Base-by-base conservation (phyloP, 1,284 basidiomycete genomes). In the Amylostereum chailletii region DNA sequence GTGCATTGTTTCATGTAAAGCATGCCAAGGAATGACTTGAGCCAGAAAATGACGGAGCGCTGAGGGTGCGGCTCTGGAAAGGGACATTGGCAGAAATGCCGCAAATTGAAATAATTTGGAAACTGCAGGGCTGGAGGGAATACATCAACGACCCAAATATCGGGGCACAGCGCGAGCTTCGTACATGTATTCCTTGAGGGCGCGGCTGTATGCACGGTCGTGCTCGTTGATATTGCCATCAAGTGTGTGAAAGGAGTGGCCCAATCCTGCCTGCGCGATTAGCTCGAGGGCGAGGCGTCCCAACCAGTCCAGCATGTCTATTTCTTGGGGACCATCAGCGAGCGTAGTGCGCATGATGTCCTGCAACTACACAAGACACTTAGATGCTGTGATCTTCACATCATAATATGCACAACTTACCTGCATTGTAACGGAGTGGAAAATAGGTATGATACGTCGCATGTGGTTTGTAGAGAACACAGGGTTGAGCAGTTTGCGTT, bases 401-500 rank as follows among this genome's bases (percentile, higher is more conserved):
- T 5, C 29, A n/a, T 27, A 27, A 5, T 5, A 19, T 19, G 5
- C 11, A 37, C 4, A 34, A 33, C 4, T 32, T 34, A 72, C 71
- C 62, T 66, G 67, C 40, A 72, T 64, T 5, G 74, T 68, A 34
- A 78, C 66, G n/a, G 67, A 64, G 53, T 73, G 71, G 34, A 79
- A 68, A 6, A 69, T 55, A 11, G 76, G 74, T 7, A 70, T 63
- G 39, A 79, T 51, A 29, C 66, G 61, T 29, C 71, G 70, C 49
- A 79, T 65, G 45, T 77, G 71, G 3, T 66, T 58, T 3, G 70
- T 60, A 0, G 72, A 71, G 53, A 79, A 78, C 3, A 77, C 69
- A 5, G 77, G 74, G 44, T 63, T 69, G 7, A 76, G 69, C 46
- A 77, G 64, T 57, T 75, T 76, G 42, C 75, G 67, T 54, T 79